A percentile compares a stretch with the other conserved stretches of the same genome.
Conservation (phyloP, 2,329 filamentous ascomycete species). For the Myriosclerotinia scirpicola region DNA sequence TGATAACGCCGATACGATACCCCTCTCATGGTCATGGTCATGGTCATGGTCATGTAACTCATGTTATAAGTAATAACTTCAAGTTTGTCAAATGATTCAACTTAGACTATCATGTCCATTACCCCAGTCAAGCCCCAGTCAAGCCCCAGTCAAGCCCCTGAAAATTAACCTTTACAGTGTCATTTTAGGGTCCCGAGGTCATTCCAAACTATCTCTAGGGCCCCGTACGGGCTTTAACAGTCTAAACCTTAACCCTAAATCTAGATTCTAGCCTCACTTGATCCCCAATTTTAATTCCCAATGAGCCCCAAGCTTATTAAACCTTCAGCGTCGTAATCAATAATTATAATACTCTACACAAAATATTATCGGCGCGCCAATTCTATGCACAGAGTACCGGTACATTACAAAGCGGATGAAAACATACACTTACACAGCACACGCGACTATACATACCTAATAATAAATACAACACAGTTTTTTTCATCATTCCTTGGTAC, state of each 20-base stretch:
- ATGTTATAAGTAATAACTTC: too few species aligned
- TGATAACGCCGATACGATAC: conserved; percentile 3
- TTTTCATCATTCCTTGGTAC: conserved; percentile 8
- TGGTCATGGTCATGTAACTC: too few species aligned
- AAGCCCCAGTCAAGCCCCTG: conserved; percentile 7
- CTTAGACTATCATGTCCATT: too few species aligned
- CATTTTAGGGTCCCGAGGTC: background rate
- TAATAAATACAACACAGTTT: conserved; percentile 8
- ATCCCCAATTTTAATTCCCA: conserved; percentile 7
- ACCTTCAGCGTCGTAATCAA: too few species aligned
- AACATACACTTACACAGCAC: background rate
- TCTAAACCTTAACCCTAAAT: background rate
- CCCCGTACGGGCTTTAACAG: background rate
- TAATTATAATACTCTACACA: too few species aligned
- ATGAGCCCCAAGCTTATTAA: background rate
- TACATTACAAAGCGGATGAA: background rate
- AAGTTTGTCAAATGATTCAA: too few species aligned
- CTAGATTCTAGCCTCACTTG: background rate
- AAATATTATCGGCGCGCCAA: background rate
- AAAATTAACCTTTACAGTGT: conserved; percentile 4
- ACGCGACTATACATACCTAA: background rate
- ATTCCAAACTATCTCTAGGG: background rate
- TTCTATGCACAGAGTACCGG: background rate
- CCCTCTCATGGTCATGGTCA: too few species aligned
- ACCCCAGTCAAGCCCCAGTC: too few species aligned